Evolutionary conservation across 2,329 filamentous ascomycete species (phyloP).

Genomic region (Fusarium liriodendri): DNA sequence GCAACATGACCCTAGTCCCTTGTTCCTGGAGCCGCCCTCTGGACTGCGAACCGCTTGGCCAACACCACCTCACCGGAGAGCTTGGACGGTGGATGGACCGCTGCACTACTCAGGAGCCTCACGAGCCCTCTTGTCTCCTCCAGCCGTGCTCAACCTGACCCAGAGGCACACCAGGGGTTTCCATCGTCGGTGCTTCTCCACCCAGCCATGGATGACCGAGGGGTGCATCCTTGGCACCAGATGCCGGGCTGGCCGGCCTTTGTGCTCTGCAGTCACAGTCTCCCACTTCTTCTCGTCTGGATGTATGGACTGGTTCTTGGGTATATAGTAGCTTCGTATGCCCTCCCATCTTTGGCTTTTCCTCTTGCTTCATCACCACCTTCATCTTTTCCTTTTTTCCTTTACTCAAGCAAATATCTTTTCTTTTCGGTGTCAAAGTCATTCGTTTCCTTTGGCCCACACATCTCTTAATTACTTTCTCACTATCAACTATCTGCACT

Average conservation of each 20-base stretch:
- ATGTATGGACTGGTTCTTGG: slow-evolving; percentile 23
- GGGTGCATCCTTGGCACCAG: slow-evolving; percentile 31
- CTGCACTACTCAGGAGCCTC: slow-evolving; percentile 31
- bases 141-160: slow-evolving; percentile 27
- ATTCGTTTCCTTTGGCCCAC: slow-evolving; percentile 66
- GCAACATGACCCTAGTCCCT: slow-evolving; percentile 13
- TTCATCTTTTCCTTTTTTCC: slow-evolving; percentile 43
- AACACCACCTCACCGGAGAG: slow-evolving; percentile 42
- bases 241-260: slow-evolving; percentile 38
- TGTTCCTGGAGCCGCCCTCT: slow-evolving; percentile 37
- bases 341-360: slow-evolving; percentile 33
- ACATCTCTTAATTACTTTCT: slow-evolving; percentile 45
- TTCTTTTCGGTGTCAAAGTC: slow-evolving; percentile 58
- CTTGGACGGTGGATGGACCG: slow-evolving; percentile 35
- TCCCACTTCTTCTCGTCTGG: slow-evolving; percentile 6
- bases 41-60: slow-evolving; percentile 30
- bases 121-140: slow-evolving; percentile 10
- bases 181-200: slow-evolving; percentile 35
- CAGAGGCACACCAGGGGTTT: slow-evolving; percentile 24
- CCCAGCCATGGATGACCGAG: slow-evolving; percentile 28
- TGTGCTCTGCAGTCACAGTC: slow-evolving; percentile 17
- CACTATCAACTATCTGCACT: slow-evolving; percentile 33
- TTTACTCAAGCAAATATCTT: slow-evolving; percentile 35
- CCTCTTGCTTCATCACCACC: slow-evolving; percentile 40
- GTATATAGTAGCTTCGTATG: slow-evolving; percentile 46